Conservation (phyloP, 2,329 filamentous ascomycete species). For the Sclerotinia glacialis region DNA sequence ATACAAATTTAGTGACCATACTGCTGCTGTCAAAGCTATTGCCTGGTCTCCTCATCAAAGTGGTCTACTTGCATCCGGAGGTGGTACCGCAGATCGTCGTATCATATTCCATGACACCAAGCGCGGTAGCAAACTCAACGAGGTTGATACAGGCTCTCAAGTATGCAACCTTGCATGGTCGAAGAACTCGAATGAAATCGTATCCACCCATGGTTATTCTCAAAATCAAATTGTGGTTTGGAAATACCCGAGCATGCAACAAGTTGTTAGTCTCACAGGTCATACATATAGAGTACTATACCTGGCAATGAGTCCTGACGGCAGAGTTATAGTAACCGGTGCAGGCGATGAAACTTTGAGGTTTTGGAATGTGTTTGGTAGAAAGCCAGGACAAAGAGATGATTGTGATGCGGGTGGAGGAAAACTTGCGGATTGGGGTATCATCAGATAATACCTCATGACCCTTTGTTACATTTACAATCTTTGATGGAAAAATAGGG, state of each 20-base stretch:
- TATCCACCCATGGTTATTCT: slow-evolving; percentile 93
- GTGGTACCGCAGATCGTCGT: slow-evolving; percentile 89
- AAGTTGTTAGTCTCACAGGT: slow-evolving; percentile 90
- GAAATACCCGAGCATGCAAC: slow-evolving; percentile 98
- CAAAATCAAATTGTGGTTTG: slow-evolving; percentile 99
- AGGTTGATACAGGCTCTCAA: slow-evolving; percentile 94
- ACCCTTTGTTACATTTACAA: not conserved
- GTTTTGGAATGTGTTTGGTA: slow-evolving; percentile 96
- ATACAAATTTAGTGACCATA: slow-evolving; percentile 93
- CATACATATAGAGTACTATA: slow-evolving; percentile 97
- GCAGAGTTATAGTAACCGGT: slow-evolving; percentile 88
- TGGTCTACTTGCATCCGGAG: slow-evolving; percentile 89
- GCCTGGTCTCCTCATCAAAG: slow-evolving; percentile 97
- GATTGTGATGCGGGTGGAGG: slow-evolving; percentile 62
- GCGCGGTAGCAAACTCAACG: slow-evolving; percentile 75
- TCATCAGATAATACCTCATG: slow-evolving; percentile 62
- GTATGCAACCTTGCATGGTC: slow-evolving; percentile 99
- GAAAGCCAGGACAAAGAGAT: slow-evolving; percentile 66
- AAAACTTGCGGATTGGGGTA: slow-evolving; percentile 73
- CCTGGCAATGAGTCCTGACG: slow-evolving; percentile 95
- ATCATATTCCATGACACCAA: slow-evolving; percentile 98
- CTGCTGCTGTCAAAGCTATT: slow-evolving; percentile 94
- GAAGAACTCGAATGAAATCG: slow-evolving; percentile 95
- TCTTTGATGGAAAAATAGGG: slow-evolving; percentile 7
- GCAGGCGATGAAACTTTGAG: slow-evolving; percentile 93